phyloP scores from a whole-genome alignment of 2,329 filamentous ascomycete species.

The Claviceps sorghi region DNA sequence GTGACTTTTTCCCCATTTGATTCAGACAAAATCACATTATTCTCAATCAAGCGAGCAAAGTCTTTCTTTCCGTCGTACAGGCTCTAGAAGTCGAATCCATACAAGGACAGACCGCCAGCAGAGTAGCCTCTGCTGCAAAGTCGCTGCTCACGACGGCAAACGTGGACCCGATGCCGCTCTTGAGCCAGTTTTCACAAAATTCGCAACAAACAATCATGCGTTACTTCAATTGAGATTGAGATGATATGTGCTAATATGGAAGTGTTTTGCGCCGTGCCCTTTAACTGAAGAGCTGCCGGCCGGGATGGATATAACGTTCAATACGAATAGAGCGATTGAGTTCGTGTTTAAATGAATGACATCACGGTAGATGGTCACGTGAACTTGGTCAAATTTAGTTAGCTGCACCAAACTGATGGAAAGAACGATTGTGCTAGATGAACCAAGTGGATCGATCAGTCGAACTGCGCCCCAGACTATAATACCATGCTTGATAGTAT shows the following conservation, averaged over 20 bases:
- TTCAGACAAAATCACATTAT: constrained; percentile 73
- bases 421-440: background rate
- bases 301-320: background rate
- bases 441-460: background rate
- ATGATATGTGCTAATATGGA: background rate
- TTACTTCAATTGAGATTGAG: constrained; percentile 57
- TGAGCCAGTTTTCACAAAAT: constrained; percentile 62
- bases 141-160: constrained; percentile 58
- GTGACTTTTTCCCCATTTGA: background rate
- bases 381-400: background rate
- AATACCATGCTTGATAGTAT: background rate
- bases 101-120: constrained; percentile 65
- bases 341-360: background rate
- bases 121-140: constrained; percentile 67
- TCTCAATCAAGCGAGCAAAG: constrained; percentile 58
- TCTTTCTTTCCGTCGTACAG: constrained; percentile 74
- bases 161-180: constrained; percentile 60
- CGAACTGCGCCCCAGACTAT: too few relatives aligned
- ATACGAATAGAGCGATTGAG: background rate
- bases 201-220: constrained; percentile 66
- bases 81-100: constrained; percentile 84
- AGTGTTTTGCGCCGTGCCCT: background rate
- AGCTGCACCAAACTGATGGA: background rate
- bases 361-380: background rate
- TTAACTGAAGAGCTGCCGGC: background rate